Percentiles rank a stretch among this genome's conserved stretches.
phyloP scores from a whole-genome alignment of 352 stramenopile species.

The Pythium aphanidermatum region DNA sequence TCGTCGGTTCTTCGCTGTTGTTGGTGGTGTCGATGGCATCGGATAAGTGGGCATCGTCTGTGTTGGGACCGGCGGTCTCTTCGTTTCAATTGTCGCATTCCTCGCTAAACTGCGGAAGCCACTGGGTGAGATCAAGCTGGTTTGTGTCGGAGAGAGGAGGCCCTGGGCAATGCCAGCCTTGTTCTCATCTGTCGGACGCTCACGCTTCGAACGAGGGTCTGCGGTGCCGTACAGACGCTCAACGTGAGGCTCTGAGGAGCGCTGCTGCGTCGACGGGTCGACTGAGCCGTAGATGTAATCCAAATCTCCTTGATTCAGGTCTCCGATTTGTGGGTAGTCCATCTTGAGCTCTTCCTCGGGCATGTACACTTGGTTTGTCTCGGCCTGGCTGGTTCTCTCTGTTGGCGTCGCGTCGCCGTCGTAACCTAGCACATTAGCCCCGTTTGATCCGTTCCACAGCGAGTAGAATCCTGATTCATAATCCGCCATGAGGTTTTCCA shows the following conservation, averaged over 20 bases:
- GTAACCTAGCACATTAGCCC: constrained; percentile 39
- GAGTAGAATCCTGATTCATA: constrained; percentile 69
- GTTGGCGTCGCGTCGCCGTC: constrained; percentile 25
- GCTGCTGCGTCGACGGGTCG: constrained; percentile 4
- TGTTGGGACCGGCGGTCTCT: constrained; percentile 14
- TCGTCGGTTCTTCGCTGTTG: neutral
- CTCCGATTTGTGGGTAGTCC: constrained; percentile 54
- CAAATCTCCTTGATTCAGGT: constrained; percentile 69
- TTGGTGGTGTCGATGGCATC: neutral
- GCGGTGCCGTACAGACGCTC: constrained; percentile 30
- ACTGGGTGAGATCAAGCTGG: constrained; percentile 4
- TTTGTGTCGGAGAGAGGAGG: constrained; percentile 15
- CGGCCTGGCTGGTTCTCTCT: neutral
- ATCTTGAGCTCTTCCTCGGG: constrained; percentile 69
- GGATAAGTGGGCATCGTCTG: neutral
- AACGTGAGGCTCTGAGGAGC: constrained; percentile 45
- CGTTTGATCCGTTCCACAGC: constrained; percentile 49
- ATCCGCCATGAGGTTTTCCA: constrained; percentile 56
- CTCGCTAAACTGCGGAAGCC: constrained; percentile 32
- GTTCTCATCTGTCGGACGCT: constrained; percentile 13
- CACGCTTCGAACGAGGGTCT: constrained; percentile 32
- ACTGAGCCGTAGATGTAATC: constrained; percentile 58
- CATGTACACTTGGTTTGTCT: constrained; percentile 29
- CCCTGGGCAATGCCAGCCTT: constrained; percentile 4
- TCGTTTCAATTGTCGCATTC: constrained; percentile 35